Percentiles rank a stretch among this genome's conserved stretches.
Evolutionary conservation across 257 asterid genomes (phyloP).

Genomic region (Solanum megistacrolobum): DNA sequence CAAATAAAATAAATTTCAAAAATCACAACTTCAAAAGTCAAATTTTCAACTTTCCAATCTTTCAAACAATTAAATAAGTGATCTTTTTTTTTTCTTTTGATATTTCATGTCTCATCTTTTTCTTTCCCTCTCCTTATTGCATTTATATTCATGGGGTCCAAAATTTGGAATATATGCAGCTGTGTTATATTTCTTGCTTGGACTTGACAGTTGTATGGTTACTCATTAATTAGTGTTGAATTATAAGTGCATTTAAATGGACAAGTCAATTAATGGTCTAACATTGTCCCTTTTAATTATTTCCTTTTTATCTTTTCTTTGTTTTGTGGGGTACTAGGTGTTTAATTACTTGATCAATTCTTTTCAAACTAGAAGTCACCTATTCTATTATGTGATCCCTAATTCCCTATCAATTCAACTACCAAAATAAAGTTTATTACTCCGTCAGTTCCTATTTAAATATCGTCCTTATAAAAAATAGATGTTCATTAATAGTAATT

Average conservation of each 20-base stretch:
- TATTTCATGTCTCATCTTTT: not conserved
- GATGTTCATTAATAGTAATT: no score
- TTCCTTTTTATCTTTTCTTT: not conserved
- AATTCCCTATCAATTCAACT: not conserved
- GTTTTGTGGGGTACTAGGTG: not conserved
- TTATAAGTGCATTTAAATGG: not conserved
- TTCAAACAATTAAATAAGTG: not conserved
- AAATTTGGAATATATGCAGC: not conserved
- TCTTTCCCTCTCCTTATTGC: not conserved
- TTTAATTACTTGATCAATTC: not conserved
- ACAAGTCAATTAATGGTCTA: not conserved
- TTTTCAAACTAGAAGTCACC: not conserved
- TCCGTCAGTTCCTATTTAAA: no score
- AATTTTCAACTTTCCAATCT: not conserved
- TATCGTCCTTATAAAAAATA: no score
- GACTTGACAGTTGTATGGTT: not conserved
- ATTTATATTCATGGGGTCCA: not conserved
- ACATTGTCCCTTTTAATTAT: not conserved
- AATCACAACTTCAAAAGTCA: not conserved
- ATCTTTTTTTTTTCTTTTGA: not conserved
- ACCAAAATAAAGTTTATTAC: not conserved
- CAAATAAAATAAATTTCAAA: not conserved
- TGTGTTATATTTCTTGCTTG: not conserved
- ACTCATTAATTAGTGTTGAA: not conserved
- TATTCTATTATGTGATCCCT: not conserved